These are phyloP conservation scores for Neofusicoccum ribis DNA, from an alignment of 2,329 filamentous ascomycete species.

Conservation along the genomic window DNA sequence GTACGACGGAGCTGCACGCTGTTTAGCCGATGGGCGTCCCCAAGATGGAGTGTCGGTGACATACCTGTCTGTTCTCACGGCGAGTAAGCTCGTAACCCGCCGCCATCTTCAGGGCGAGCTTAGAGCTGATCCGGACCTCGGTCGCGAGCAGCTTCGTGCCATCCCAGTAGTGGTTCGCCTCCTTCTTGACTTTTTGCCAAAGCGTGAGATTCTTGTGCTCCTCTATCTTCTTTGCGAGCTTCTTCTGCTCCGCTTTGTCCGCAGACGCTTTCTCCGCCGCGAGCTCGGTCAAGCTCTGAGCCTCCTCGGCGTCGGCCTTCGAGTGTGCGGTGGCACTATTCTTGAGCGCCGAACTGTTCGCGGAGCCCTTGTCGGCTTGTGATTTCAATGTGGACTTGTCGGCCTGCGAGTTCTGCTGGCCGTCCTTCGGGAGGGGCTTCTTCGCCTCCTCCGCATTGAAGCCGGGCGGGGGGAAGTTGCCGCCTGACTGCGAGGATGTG, in stretches of 20 bases:
- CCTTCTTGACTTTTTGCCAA: conserved; percentile 92
- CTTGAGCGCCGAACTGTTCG: conserved; percentile 30
- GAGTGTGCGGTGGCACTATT: conserved; percentile 45
- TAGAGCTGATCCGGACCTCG: conserved; percentile 90
- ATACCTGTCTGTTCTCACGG: conserved; percentile 81
- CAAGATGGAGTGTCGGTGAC: conserved; percentile 5
- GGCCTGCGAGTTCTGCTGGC: conserved; percentile 45
- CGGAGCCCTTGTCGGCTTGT: conserved; percentile 26
- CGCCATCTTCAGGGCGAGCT: conserved; percentile 93
- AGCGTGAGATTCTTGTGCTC: conserved; percentile 84
- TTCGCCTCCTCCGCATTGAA: conserved; percentile 90
- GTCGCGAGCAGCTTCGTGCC: conserved; percentile 91
- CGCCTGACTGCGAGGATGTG: conserved; percentile 46
- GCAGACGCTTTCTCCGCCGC: conserved; percentile 59
- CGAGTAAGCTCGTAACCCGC: conserved; percentile 95
- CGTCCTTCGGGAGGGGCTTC: conserved; percentile 67
- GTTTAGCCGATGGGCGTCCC: not conserved
- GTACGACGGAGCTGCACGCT: conserved; percentile 72
- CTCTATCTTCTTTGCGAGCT: conserved; percentile 63
- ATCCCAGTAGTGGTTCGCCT: conserved; percentile 94
- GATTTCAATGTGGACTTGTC: conserved; percentile 22
- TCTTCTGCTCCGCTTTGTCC: conserved; percentile 54
- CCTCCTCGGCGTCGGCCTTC: conserved; percentile 50
- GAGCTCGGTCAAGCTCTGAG: conserved; percentile 60
- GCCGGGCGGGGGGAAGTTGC: conserved; percentile 75